Evolutionary conservation across 1,284 basidiomycete genomes (phyloP).

Genomic region (Austroboletus novae-zelandiae): DNA sequence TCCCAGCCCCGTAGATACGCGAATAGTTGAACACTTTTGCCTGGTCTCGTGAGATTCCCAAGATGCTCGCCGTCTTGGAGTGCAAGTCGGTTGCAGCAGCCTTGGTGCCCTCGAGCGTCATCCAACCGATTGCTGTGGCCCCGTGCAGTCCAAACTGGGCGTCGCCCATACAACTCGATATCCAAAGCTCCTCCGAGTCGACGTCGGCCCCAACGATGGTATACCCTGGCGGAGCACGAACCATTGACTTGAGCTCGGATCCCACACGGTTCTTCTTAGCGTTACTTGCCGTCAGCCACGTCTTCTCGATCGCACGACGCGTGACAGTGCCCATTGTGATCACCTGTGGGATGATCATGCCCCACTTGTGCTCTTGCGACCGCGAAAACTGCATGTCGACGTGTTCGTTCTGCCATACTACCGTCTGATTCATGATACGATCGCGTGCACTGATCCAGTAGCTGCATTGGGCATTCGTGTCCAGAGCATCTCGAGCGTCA

Average conservation of each 20-base stretch:
- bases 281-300: constrained; percentile 98
- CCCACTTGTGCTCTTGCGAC: constrained; percentile 61
- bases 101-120: constrained; percentile 99
- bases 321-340: constrained; percentile 99
- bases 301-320: constrained; percentile 95
- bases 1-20: constrained; percentile 96
- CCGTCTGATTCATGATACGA: constrained; percentile 91
- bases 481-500: constrained; percentile 81
- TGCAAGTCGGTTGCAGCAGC: constrained; percentile 94
- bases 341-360: constrained; percentile 94
- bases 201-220: constrained; percentile 97
- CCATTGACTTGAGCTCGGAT: constrained; percentile 97
- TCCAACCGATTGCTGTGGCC: constrained; percentile 99
- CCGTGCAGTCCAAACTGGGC: constrained; percentile 98
- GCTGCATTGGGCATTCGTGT: constrained; percentile 93
- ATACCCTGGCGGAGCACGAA: constrained; percentile 91
- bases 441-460: constrained; percentile 98
- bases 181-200: constrained; percentile 99
- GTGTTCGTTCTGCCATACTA: constrained; percentile 73
- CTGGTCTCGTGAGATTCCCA: constrained; percentile 91
- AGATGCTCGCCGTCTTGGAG: constrained; percentile 93
- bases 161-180: constrained; percentile 98
- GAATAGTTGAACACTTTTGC: constrained; percentile 99
- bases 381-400: constrained; percentile 47
- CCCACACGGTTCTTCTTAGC: constrained; percentile 97